phyloP scores from a whole-genome alignment of 2,329 filamentous ascomycete genomes.

The Sporothrix sp. region DNA sequence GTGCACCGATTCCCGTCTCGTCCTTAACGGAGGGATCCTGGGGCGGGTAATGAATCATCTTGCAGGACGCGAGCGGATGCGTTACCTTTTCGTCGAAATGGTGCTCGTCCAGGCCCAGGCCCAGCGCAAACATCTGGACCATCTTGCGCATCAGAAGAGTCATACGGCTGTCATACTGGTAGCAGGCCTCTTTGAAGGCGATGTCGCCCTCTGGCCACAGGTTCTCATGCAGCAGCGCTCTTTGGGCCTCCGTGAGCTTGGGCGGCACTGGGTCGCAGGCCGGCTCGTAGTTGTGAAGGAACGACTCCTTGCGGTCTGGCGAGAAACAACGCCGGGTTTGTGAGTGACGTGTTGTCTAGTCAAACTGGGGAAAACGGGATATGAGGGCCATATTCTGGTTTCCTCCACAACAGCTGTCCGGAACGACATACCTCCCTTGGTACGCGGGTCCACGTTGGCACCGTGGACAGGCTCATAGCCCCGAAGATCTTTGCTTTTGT shows the following conservation, averaged over 20 bases:
- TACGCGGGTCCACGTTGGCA: constrained; percentile 9
- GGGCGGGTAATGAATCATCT: constrained; percentile 11
- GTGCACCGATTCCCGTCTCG: constrained; percentile 11
- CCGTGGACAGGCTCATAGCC: constrained; percentile 11
- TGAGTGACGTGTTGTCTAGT: too few species aligned
- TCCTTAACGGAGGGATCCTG: constrained; percentile 3
- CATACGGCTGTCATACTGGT: constrained; percentile 9
- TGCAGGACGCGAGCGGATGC: constrained; percentile 11
- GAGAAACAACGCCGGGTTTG: too few species aligned
- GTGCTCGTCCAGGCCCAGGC: constrained; percentile 12
- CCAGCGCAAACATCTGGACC: constrained; percentile 10
- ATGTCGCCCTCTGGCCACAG: constrained; percentile 2
- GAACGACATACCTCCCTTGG: constrained; percentile 6
- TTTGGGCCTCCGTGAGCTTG: constrained; percentile 10
- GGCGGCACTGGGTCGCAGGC: constrained; percentile 11
- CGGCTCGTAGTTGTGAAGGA: constrained; percentile 15
- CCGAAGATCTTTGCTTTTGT: constrained; percentile 10
- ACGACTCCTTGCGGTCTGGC: constrained; percentile 17
- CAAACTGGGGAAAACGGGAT: too few species aligned
- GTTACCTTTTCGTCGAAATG: constrained; percentile 9
- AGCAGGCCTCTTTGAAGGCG: constrained; percentile 4
- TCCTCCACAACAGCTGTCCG: neutral
- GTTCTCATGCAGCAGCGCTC: constrained; percentile 6
- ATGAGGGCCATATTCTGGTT: too few species aligned
- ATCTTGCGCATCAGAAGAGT: constrained; percentile 11